These are phyloP conservation scores for Coemansia interrupta DNA, from an alignment of 192 early-diverging fungal species.

Conservation along the genomic window DNA sequence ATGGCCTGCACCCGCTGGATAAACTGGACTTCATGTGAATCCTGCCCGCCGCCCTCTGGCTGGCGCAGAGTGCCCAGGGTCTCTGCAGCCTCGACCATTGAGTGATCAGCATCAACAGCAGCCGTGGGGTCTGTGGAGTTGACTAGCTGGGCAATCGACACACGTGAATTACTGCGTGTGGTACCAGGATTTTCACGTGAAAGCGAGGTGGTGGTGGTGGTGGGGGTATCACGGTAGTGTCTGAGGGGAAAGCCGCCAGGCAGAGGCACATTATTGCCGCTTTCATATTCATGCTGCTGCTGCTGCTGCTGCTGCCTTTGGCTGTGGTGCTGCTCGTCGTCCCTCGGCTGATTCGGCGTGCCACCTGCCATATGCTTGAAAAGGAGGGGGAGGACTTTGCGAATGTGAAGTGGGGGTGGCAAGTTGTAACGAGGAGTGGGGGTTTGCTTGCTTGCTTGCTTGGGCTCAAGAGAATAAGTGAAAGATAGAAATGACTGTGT, in stretches of 20 bases:
- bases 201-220: background rate
- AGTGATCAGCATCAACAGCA: slow-evolving; percentile 13
- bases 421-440: no score
- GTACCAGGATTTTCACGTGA: slow-evolving; percentile 28
- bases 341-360: no score
- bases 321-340: background rate
- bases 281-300: background rate
- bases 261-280: no score
- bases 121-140: background rate
- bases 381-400: background rate
- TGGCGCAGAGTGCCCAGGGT: slow-evolving; percentile 19
- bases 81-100: slow-evolving; percentile 28
- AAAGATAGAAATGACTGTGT: no score
- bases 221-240: no score
- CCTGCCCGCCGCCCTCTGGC: background rate
- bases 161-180: slow-evolving; percentile 9
- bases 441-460: no score
- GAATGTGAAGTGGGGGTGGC: no score
- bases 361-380: background rate
- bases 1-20: slow-evolving; percentile 74
- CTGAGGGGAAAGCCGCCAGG: background rate
- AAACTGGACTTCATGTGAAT: slow-evolving; percentile 34
- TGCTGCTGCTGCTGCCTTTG: slow-evolving; percentile 9
- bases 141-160: slow-evolving; percentile 31
- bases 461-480: no score